Evolutionary conservation across 352 stramenopile species (phyloP).

Genomic region (Phytophthora lateralis): DNA sequence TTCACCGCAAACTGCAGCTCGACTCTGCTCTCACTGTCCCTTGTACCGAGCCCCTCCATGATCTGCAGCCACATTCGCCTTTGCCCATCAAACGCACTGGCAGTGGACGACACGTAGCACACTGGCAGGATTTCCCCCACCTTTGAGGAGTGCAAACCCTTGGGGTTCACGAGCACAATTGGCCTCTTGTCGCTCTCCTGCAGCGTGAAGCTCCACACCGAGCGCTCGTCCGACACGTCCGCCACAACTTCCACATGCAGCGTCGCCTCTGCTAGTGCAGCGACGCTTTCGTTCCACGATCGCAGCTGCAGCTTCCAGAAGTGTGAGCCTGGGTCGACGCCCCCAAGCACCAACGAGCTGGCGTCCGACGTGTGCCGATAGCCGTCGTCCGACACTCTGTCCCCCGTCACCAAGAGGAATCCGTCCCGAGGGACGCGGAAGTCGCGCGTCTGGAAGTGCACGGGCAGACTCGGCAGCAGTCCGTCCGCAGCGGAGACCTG

Average conservation of each 20-base stretch:
- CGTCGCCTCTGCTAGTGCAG: conserved; percentile 6
- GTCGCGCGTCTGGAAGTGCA: conserved; percentile 36
- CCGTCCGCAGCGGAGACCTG: conserved; percentile 24
- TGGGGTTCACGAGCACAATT: conserved; percentile 35
- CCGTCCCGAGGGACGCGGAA: conserved; percentile 49
- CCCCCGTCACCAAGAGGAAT: conserved; percentile 42
- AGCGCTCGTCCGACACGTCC: conserved; percentile 23
- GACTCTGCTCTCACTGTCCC: not conserved
- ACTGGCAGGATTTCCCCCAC: conserved; percentile 25
- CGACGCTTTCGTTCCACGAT: conserved; percentile 10
- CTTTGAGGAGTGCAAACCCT: not conserved
- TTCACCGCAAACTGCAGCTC: conserved; percentile 36
- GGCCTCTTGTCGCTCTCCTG: conserved; percentile 19
- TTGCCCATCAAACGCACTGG: conserved; percentile 51
- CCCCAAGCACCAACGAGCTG: conserved; percentile 23
- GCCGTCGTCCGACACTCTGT: conserved; percentile 29
- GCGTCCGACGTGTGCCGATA: conserved; percentile 14
- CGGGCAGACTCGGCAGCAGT: conserved; percentile 13
- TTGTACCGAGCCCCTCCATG: conserved; percentile 36
- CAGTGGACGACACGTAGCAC: conserved; percentile 44
- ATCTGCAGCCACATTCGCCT: conserved; percentile 69
- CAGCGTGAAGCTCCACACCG: conserved; percentile 24
- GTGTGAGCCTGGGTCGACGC: conserved; percentile 49
- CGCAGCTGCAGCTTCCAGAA: conserved; percentile 54
- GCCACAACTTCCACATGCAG: conserved; percentile 61